phyloP scores from a whole-genome alignment of 805 yeast genomes.

The Hanseniaspora valbyensis region DNA sequence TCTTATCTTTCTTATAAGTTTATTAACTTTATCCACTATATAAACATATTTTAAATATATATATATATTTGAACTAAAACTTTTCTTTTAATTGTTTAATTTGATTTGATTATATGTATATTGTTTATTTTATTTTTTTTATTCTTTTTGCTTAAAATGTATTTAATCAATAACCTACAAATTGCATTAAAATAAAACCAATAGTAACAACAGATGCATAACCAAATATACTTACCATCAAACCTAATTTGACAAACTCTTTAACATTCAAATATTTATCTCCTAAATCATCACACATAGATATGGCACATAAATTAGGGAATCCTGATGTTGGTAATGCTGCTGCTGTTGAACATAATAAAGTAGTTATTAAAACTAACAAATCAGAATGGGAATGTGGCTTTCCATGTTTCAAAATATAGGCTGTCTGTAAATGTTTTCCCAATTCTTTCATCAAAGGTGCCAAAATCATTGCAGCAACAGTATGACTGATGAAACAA shows the following conservation, averaged over 20 bases:
- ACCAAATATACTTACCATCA: conserved; percentile 71
- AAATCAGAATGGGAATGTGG: conserved; percentile 71
- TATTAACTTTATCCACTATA: no score
- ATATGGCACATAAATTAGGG: conserved; percentile 95
- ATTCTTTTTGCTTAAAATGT: background rate
- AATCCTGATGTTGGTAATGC: conserved; percentile 95
- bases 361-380: conserved; percentile 52
- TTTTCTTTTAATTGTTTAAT: no score
- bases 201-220: conserved; percentile 63
- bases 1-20: no score
- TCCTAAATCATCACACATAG: conserved; percentile 87
- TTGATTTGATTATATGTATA: background rate
- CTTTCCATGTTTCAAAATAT: background rate
- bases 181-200: conserved; percentile 64
- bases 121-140: background rate
- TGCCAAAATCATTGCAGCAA: conserved; percentile 84
- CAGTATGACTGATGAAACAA: conserved; percentile 93
- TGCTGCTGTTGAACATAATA: conserved; percentile 89
- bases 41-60: no score
- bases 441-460: conserved; percentile 90
- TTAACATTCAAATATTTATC: conserved; percentile 78
- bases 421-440: conserved; percentile 40
- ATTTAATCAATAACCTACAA: conserved; percentile 43
- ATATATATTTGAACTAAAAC: no score
- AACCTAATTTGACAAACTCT: conserved; percentile 81